These are phyloP conservation scores for Cercophora newfieldiana DNA, from an alignment of 495 filamentous ascomycete species.

Conservation along the genomic window DNA sequence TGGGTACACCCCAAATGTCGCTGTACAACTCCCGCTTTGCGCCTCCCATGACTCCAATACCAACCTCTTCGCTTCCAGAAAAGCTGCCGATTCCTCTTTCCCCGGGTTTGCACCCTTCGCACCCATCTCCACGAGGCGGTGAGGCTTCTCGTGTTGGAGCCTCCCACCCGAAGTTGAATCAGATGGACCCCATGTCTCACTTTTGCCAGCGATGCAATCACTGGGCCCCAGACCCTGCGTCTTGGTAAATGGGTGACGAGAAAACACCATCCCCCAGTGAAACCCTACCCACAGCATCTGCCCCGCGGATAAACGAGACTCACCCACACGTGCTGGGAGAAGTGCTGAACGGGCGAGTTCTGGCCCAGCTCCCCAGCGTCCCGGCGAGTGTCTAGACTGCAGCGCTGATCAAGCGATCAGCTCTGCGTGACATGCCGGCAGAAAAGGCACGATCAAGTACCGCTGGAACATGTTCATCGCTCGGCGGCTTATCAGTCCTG, in stretches of 20 bases:
- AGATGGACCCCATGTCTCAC: conserved; percentile 15
- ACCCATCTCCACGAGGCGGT: not conserved
- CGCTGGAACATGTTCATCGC: not conserved
- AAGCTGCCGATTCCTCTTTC: not conserved
- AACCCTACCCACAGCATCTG: conserved; percentile 1
- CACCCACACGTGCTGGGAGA: not conserved
- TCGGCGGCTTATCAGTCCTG: not conserved
- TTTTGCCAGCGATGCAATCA: conserved; percentile 14
- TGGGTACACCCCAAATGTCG: not conserved
- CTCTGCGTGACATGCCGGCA: conserved; percentile 3
- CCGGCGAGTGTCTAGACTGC: not conserved
- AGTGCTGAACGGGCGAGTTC: not conserved
- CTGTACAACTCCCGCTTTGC: not conserved
- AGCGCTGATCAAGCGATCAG: conserved; percentile 2
- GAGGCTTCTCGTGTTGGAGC: not conserved
- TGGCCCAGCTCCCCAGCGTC: not conserved
- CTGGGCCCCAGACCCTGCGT: conserved; percentile 10
- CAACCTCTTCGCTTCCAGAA: conserved; percentile 8
- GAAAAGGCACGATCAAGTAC: not conserved
- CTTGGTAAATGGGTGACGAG: conserved; percentile 9
- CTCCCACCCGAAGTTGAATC: not conserved
- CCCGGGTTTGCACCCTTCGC: not conserved
- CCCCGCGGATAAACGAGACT: not conserved
- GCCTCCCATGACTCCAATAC: not conserved
- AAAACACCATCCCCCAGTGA: not conserved